phyloP scores from a whole-genome alignment of 176 grass and related monocot species.

The Ananas comosus region DNA sequence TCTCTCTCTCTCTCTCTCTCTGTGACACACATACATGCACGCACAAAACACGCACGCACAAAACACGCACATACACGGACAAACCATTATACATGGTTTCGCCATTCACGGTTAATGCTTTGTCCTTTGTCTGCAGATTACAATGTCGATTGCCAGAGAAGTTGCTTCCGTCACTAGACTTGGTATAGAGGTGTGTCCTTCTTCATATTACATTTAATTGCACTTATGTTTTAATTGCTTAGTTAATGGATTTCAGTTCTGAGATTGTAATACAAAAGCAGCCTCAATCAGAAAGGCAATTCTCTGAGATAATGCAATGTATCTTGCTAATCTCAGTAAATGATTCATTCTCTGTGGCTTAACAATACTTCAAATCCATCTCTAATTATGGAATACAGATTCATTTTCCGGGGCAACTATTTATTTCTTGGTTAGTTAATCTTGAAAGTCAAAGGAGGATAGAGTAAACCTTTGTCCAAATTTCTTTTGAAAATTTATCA shows the following conservation, averaged over 20 bases:
- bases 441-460: too few species aligned
- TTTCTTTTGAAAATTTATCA: too few species aligned
- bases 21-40: neutral
- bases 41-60: neutral
- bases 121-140: conserved; percentile 44
- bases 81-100: neutral
- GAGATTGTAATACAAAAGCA: neutral
- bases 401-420: too few species aligned
- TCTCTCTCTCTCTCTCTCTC: neutral
- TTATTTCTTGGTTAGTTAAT: too few species aligned
- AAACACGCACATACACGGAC: neutral
- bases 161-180: conserved; percentile 90
- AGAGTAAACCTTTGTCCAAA: too few species aligned
- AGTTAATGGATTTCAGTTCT: neutral
- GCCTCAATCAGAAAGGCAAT: neutral
- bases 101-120: neutral
- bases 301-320: neutral
- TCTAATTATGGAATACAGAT: too few species aligned
- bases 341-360: neutral
- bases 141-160: conserved; percentile 96
- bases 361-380: neutral
- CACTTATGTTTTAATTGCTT: neutral
- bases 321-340: neutral
- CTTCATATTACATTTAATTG: neutral
- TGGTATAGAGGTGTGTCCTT: conserved; percentile 71